Base-by-base conservation (phyloP, 2,329 filamentous ascomycete genomes). In the Diaporthe sp. region DNA sequence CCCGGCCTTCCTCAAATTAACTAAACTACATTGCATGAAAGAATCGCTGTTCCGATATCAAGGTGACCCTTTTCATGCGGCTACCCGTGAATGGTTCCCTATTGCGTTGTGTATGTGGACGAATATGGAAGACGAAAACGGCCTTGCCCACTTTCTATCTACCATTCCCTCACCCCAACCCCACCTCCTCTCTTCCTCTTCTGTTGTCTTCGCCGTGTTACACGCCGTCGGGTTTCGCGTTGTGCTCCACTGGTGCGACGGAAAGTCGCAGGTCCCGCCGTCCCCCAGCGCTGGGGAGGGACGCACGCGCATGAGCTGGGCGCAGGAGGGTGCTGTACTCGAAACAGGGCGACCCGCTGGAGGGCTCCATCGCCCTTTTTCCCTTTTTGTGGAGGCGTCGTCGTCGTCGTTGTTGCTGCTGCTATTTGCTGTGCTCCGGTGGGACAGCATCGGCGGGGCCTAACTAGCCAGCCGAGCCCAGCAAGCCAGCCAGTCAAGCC, bases 221-320 rank as follows among this genome's bases (percentile, higher is more conserved):
- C 71, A 75, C 74, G 51, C 59, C 71, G 72, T 71, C 74, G 74
- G 68, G 71, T 73, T 53, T 63, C 71, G 51, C 71, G 44, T 53
- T 75, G 59, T 71, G 42, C 59, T 71, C 56, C 44, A 42, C 42
- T n/a, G 5, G 74, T 73, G 37, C 51, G 61, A 73, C 71, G 68
- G 56, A 39, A 51, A 27, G 44, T 39, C 51, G 44, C 61, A 73
- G 74, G 66, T 27, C 63, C 59, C 68, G 30, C 51, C 56, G 44
- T 53, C 58, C 58, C 56, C 58, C 56, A 53, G 30, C 42, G n/a
- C 63, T 66, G 44, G 61, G 35, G 25, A 56, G 42, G 15, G 19
- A 44, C 17, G 58, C 56, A 55, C 58, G 65, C 69, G 32, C 50
- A 47, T 17, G 17, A 70, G 56, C 55, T 70, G 70, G 73, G 55